These are phyloP conservation scores for Hypoxylon fuscum DNA, from an alignment of 495 filamentous ascomycete species.

Conservation along the genomic window DNA sequence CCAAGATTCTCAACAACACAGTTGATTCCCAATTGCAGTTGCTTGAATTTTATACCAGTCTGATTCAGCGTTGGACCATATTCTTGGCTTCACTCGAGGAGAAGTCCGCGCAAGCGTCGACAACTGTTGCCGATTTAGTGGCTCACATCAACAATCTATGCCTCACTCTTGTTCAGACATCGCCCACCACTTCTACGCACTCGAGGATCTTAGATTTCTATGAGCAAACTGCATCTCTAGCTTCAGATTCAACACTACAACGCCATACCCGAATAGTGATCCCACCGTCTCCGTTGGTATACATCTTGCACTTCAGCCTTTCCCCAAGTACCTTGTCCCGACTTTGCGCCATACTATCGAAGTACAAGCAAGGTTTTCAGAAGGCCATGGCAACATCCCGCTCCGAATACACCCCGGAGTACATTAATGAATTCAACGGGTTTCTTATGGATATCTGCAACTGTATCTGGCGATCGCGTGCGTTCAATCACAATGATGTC, in stretches of 20 bases:
- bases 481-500: conserved; percentile 70
- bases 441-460: conserved; percentile 93
- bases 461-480: conserved; percentile 81
- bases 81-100: conserved; percentile 45
- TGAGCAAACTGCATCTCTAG: conserved; percentile 63
- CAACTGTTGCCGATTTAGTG: conserved; percentile 58
- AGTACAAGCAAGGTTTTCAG: conserved; percentile 81
- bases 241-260: conserved; percentile 62
- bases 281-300: conserved; percentile 74
- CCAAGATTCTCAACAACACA: conserved; percentile 61
- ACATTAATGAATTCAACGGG: conserved; percentile 79
- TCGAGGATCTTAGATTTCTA: conserved; percentile 76
- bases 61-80: conserved; percentile 75
- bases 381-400: conserved; percentile 57
- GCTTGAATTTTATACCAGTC: conserved; percentile 73
- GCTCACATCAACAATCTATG: conserved; percentile 69
- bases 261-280: conserved; percentile 67
- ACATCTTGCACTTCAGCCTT: conserved; percentile 71
- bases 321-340: conserved; percentile 72
- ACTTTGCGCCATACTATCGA: conserved; percentile 71
- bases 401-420: conserved; percentile 57
- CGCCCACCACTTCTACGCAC: conserved; percentile 47
- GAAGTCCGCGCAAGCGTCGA: conserved; percentile 34
- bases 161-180: conserved; percentile 66
- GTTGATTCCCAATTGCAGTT: conserved; percentile 62